A percentile compares a stretch with the other conserved stretches of the same genome.
phyloP scores from a whole-genome alignment of 768 basidiomycete species.

The Saitozyma podzolica region DNA sequence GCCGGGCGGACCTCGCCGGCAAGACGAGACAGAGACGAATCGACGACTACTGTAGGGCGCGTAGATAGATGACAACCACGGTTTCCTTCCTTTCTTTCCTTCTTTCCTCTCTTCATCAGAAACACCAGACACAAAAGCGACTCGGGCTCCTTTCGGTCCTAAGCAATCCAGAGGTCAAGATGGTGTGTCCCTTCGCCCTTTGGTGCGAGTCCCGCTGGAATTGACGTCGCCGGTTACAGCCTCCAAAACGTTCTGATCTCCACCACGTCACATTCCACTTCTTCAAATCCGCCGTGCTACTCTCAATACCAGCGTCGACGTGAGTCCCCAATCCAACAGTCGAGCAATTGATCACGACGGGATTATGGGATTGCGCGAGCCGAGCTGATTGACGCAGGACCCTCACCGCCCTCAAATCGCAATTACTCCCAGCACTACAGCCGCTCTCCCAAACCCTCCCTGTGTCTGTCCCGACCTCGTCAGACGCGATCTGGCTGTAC shows the following conservation, averaged over 20 bases:
- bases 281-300: constrained; percentile 34
- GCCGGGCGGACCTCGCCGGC: constrained; percentile 6
- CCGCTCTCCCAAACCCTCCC: constrained; percentile 23
- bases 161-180: background rate
- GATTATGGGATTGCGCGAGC: background rate
- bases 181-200: background rate
- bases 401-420: constrained; percentile 26
- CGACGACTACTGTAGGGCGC: background rate
- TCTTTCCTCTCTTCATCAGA: background rate
- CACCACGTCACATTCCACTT: constrained; percentile 46
- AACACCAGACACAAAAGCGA: too few relatives aligned
- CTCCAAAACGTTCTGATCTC: constrained; percentile 36
- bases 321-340: constrained; percentile 8
- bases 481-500: constrained; percentile 29
- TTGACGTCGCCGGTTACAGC: constrained; percentile 15
- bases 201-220: background rate
- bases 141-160: background rate
- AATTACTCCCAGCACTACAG: constrained; percentile 32
- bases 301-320: constrained; percentile 40
- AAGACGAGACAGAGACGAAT: background rate
- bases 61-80: background rate
- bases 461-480: constrained; percentile 14
- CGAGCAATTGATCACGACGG: background rate
- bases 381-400: constrained; percentile 15
- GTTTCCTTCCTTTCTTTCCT: background rate